These are phyloP conservation scores for Penicillium decumbens DNA, from an alignment of 2,329 filamentous ascomycete species.

Conservation along the genomic window DNA sequence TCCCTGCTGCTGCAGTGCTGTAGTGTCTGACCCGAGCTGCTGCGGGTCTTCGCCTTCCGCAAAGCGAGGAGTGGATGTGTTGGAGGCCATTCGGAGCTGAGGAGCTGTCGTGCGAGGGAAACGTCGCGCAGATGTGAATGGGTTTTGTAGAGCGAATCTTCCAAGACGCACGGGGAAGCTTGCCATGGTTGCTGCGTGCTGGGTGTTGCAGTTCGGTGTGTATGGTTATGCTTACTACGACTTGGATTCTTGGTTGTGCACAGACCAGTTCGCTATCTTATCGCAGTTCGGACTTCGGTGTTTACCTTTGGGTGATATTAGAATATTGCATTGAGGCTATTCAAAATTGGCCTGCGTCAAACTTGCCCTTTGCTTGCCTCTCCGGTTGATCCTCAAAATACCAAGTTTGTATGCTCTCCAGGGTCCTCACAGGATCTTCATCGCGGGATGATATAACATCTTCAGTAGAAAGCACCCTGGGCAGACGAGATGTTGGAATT, in stretches of 20 bases:
- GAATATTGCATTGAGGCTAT: too few relatives aligned
- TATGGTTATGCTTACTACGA: background rate
- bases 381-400: too few relatives aligned
- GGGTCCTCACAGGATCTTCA: too few relatives aligned
- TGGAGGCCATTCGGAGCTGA: constrained; percentile 18
- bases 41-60: constrained; percentile 29
- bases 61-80: constrained; percentile 22
- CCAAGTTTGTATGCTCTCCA: too few relatives aligned
- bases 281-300: background rate
- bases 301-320: background rate
- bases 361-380: too few relatives aligned
- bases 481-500: too few relatives aligned
- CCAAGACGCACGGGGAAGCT: constrained; percentile 9
- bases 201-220: background rate
- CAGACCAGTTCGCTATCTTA: background rate
- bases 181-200: background rate
- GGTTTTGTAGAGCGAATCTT: background rate
- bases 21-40: constrained; percentile 22
- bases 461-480: too few relatives aligned
- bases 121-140: background rate
- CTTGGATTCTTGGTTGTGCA: background rate
- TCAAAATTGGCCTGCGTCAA: too few relatives aligned
- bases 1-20: constrained; percentile 26
- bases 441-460: too few relatives aligned
- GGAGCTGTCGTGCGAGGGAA: background rate